These are phyloP conservation scores for Mesembryanthemum crystallinum DNA, from an alignment of 148 eudicot species.

Conservation along the genomic window DNA sequence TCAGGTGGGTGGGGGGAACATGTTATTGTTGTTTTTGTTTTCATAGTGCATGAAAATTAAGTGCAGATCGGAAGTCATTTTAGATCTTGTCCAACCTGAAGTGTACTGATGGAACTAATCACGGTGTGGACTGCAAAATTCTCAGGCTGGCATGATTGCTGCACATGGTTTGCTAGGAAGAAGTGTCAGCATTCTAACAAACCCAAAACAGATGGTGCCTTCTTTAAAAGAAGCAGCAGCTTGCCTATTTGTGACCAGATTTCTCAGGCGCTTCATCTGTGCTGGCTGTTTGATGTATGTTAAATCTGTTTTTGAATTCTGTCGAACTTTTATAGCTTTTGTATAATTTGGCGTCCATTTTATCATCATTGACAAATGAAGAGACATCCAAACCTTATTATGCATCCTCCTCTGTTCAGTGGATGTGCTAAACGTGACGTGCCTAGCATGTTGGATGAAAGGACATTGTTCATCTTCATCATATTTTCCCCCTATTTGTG, in stretches of 20 bases:
- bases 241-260: constrained; percentile 62
- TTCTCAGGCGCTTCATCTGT: constrained; percentile 53
- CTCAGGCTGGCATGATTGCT: constrained; percentile 74
- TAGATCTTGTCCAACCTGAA: neutral
- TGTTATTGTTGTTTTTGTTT: too few relatives aligned
- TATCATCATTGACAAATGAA: constrained; percentile 4
- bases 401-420: neutral
- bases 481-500: neutral
- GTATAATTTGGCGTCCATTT: neutral
- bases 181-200: constrained; percentile 37
- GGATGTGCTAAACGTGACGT: neutral
- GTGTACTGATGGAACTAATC: neutral
- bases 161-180: constrained; percentile 59
- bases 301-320: neutral
- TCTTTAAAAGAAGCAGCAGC: constrained; percentile 71
- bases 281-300: constrained; percentile 84
- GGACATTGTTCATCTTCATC: neutral
- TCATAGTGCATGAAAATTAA: neutral
- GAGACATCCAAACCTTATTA: neutral
- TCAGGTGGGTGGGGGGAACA: too few relatives aligned
- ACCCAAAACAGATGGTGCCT: constrained; percentile 88
- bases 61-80: neutral
- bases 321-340: neutral
- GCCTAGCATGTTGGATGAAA: neutral
- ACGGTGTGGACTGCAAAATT: neutral